Evolutionary conservation across 148 eudicot species (phyloP).

Genomic region (Fagopyrum esculentum): DNA sequence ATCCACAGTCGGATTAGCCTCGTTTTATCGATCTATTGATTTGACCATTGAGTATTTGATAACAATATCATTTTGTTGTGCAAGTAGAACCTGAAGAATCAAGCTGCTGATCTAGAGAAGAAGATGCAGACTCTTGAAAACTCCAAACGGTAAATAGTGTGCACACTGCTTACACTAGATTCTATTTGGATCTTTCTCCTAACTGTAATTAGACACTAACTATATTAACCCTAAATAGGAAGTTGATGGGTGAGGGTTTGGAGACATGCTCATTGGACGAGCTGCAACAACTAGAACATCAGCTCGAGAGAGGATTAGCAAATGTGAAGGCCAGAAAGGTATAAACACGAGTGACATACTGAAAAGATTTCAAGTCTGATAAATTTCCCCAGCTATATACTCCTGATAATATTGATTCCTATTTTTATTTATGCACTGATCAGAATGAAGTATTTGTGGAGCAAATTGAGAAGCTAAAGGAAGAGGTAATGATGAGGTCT

Average conservation of each 20-base stretch:
- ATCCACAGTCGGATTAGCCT: too few relatives aligned
- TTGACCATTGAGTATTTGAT: not conserved
- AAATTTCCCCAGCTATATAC: not conserved
- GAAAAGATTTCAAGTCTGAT: not conserved
- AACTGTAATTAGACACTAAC: not conserved
- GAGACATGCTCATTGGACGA: constrained; percentile 8
- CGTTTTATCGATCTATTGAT: not conserved
- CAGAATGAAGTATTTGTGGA: not conserved
- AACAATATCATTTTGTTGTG: not conserved
- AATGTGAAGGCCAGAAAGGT: constrained; percentile 12
- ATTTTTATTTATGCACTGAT: not conserved
- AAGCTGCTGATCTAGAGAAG: constrained; percentile 9
- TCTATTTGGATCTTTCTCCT: not conserved
- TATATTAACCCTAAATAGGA: not conserved
- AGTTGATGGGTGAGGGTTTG: constrained; percentile 12
- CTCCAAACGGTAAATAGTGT: not conserved
- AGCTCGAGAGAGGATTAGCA: constrained; percentile 8
- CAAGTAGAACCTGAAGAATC: constrained; percentile 6
- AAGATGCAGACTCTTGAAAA: not conserved
- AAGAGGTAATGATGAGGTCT: constrained; percentile 2
- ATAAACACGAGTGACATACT: not conserved
- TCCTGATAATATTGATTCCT: not conserved
- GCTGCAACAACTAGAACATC: constrained; percentile 15
- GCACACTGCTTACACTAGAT: not conserved
- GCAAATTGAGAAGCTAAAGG: constrained; percentile 11